phyloP scores from a whole-genome alignment of 2,329 filamentous ascomycete genomes.

The Ramichloridium luteum region DNA sequence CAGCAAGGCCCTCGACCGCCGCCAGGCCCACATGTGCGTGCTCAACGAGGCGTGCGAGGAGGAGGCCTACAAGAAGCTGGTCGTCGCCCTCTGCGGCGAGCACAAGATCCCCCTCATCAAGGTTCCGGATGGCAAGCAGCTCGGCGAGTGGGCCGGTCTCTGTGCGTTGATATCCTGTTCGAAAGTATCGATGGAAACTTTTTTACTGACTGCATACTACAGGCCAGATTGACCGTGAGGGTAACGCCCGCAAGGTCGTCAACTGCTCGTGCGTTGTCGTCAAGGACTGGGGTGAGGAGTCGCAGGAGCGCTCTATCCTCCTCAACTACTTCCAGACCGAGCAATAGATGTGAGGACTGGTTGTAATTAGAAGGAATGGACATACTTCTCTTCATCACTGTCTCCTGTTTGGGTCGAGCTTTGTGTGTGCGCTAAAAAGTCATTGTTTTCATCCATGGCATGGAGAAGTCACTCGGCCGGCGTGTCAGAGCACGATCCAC shows the following conservation, averaged over 20 bases:
- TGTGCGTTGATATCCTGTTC: slow-evolving; percentile 56
- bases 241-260: slow-evolving; percentile 99
- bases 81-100: slow-evolving; percentile 96
- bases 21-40: slow-evolving; percentile 99
- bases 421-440: too few relatives aligned
- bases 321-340: slow-evolving; percentile 99
- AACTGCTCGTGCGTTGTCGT: slow-evolving; percentile 99
- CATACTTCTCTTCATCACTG: too few relatives aligned
- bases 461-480: too few relatives aligned
- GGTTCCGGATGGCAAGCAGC: slow-evolving; percentile 98
- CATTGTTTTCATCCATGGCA: too few relatives aligned
- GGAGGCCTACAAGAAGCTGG: slow-evolving; percentile 99
- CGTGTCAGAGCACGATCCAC: too few relatives aligned
- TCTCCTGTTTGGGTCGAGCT: too few relatives aligned
- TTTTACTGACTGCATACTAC: slow-evolving; percentile 11
- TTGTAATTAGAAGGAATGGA: too few relatives aligned
- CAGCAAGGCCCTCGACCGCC: slow-evolving; percentile 95
- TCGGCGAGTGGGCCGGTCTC: slow-evolving; percentile 99
- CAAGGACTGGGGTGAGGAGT: slow-evolving; percentile 99
- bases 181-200: background rate
- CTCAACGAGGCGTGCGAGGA: slow-evolving; percentile 99
- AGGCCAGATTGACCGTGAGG: slow-evolving; percentile 98
- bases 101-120: slow-evolving; percentile 99
- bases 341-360: slow-evolving; percentile 33
- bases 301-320: slow-evolving; percentile 94